Evolutionary conservation across 164 flowering plant species (phyloP).

Genomic region (Nymphaea colorata): DNA sequence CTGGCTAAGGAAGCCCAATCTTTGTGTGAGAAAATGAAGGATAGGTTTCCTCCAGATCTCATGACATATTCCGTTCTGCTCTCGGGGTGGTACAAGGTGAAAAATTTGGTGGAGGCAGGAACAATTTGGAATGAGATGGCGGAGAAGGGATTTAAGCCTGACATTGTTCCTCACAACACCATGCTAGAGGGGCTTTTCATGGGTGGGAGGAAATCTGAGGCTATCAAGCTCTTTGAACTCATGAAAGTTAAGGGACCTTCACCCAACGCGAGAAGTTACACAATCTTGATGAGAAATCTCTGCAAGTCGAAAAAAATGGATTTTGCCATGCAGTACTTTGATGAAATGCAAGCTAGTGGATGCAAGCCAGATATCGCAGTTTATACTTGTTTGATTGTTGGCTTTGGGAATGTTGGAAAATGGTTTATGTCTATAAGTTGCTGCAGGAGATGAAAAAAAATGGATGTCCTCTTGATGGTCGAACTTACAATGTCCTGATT

Average conservation of each 20-base stretch:
- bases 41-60: constrained; percentile 52
- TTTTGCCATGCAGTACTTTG: constrained; percentile 45
- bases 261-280: constrained; percentile 62
- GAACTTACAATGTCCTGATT: constrained; percentile 61
- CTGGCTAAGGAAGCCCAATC: constrained; percentile 73
- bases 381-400: constrained; percentile 74
- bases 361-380: constrained; percentile 61
- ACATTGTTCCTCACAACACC: constrained; percentile 56
- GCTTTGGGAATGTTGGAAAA: constrained; percentile 61
- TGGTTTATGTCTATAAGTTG: constrained; percentile 58
- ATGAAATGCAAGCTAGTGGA: constrained; percentile 52
- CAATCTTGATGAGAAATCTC: constrained; percentile 54
- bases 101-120: constrained; percentile 68
- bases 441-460: constrained; percentile 70
- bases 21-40: constrained; percentile 60
- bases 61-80: constrained; percentile 59
- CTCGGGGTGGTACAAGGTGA: constrained; percentile 78
- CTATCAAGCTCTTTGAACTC: constrained; percentile 65
- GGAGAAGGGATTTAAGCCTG: constrained; percentile 71
- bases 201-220: constrained; percentile 53
- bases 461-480: constrained; percentile 70
- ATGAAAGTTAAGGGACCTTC: constrained; percentile 79
- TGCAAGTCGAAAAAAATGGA: constrained; percentile 59
- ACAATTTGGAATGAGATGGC: constrained; percentile 82
- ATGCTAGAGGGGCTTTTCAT: constrained; percentile 72